Evolutionary conservation across 139 green algal species (phyloP).

Genomic region (Parachlorella kessleri): DNA sequence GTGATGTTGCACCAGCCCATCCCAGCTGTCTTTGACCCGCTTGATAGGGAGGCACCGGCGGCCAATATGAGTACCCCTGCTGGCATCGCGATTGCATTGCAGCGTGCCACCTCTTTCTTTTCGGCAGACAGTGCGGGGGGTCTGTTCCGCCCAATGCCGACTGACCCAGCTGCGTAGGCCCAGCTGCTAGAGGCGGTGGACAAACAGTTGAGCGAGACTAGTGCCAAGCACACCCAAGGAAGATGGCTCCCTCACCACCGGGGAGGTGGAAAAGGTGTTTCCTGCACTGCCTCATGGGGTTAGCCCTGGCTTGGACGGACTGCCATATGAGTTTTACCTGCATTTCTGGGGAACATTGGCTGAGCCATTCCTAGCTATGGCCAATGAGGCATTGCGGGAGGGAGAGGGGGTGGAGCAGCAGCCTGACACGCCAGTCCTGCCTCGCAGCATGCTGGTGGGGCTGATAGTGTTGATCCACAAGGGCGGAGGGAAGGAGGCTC

Average conservation of each 20-base stretch:
- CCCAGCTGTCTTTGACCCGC: too few species aligned
- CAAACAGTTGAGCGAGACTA: neutral
- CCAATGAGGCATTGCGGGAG: neutral
- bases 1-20: too few species aligned
- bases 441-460: slow-evolving; percentile 14
- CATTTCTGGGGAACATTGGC: neutral
- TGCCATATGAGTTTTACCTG: slow-evolving; percentile 10
- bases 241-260: neutral
- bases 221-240: neutral
- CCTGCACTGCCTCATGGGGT: neutral
- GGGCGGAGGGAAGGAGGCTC: neutral
- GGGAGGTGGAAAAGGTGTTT: neutral
- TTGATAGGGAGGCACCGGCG: too few species aligned
- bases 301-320: slow-evolving; percentile 14
- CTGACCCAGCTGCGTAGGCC: too few species aligned
- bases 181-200: neutral
- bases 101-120: too few species aligned
- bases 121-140: too few species aligned
- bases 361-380: neutral
- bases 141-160: too few species aligned
- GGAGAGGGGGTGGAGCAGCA: neutral
- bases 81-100: too few species aligned
- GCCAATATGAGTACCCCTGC: too few species aligned
- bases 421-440: neutral
- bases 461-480: slow-evolving; percentile 20